phyloP scores from a whole-genome alignment of 129 eudicot species.

The Lactuca sativa region DNA sequence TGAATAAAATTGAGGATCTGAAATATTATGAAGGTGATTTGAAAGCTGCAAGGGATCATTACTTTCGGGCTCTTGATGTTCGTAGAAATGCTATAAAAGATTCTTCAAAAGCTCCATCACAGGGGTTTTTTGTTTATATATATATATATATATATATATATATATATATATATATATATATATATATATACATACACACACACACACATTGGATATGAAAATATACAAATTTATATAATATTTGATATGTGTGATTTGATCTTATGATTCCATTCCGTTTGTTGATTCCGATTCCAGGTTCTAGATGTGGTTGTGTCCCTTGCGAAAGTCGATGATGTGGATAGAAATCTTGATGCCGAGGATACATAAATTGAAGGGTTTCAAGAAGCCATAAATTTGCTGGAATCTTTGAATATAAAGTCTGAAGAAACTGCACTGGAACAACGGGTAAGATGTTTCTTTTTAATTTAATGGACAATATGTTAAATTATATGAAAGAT shows the following conservation, averaged over 20 bases:
- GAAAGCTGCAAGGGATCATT: slow-evolving; percentile 67
- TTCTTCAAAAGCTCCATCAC: slow-evolving; percentile 61
- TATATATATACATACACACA: too few species aligned
- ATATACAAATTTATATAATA: too few species aligned
- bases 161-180: too few species aligned
- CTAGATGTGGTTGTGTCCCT: slow-evolving; percentile 88
- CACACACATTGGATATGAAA: too few species aligned
- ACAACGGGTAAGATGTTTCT: slow-evolving; percentile 55
- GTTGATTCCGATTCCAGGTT: slow-evolving; percentile 41
- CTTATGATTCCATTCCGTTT: not conserved
- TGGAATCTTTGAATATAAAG: slow-evolving; percentile 54
- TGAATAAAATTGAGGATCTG: slow-evolving; percentile 88
- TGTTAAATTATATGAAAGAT: too few species aligned
- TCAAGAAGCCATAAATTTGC: slow-evolving; percentile 68
- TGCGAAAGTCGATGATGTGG: slow-evolving; percentile 95
- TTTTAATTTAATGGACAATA: too few species aligned
- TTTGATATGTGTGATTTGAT: too few species aligned
- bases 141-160: too few species aligned
- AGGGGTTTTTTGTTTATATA: too few species aligned
- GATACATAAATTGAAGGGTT: slow-evolving; percentile 64
- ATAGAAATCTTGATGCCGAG: slow-evolving; percentile 79
- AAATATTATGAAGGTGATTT: slow-evolving; percentile 85
- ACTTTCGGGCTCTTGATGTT: slow-evolving; percentile 70
- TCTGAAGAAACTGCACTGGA: slow-evolving; percentile 67
- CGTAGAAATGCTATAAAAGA: slow-evolving; percentile 73